These are phyloP conservation scores for Fusarium sp. DNA, from an alignment of 2,329 filamentous ascomycete species.

Conservation along the genomic window DNA sequence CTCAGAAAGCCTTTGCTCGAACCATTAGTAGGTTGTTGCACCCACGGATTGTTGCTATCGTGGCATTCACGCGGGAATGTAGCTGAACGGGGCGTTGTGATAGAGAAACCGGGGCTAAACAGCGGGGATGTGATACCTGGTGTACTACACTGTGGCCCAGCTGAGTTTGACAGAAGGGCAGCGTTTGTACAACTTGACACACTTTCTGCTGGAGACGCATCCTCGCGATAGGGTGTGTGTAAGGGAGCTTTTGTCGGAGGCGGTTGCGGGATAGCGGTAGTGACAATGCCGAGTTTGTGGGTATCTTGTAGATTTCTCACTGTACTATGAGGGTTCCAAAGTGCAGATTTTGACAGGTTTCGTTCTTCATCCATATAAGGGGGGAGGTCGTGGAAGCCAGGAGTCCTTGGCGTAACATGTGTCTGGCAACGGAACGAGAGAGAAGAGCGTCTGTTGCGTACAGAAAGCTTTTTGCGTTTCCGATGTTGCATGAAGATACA, in stretches of 20 bases:
- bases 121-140: slow-evolving; percentile 30
- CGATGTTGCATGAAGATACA: slow-evolving; percentile 57
- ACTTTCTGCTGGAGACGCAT: slow-evolving; percentile 45
- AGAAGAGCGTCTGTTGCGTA: slow-evolving; percentile 47
- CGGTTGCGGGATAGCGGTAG: slow-evolving; percentile 34
- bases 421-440: slow-evolving; percentile 63
- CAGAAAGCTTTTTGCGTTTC: slow-evolving; percentile 52
- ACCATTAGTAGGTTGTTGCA: slow-evolving; percentile 11
- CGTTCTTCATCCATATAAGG: slow-evolving; percentile 35
- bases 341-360: slow-evolving; percentile 11
- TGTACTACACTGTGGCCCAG: slow-evolving; percentile 45
- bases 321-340: slow-evolving; percentile 14
- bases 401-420: slow-evolving; percentile 39
- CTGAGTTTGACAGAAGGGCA: slow-evolving; percentile 46
- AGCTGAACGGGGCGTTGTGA: slow-evolving; percentile 31
- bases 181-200: slow-evolving; percentile 48
- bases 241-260: slow-evolving; percentile 26
- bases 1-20: slow-evolving; percentile 24
- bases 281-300: slow-evolving; percentile 29
- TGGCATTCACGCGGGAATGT: slow-evolving; percentile 16
- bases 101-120: slow-evolving; percentile 35
- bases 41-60: slow-evolving; percentile 31
- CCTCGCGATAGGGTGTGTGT: slow-evolving; percentile 27
- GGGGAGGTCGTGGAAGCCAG: slow-evolving; percentile 27
- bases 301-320: neutral